phyloP scores from a whole-genome alignment of 2,329 filamentous ascomycete species.

The Pestalotiopsis fici region DNA sequence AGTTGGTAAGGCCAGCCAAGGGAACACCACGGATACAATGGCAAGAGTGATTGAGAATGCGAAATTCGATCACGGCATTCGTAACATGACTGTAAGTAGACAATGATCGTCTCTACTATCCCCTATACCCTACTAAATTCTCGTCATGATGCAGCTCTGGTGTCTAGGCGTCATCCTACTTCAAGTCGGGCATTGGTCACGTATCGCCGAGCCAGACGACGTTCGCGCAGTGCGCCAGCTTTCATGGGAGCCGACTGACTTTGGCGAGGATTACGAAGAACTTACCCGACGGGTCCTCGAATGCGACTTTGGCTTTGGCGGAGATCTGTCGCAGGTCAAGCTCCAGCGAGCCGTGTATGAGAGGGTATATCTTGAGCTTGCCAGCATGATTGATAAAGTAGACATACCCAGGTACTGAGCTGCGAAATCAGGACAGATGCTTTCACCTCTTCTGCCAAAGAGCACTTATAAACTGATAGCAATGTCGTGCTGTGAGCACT shows the following conservation, averaged over 20 bases:
- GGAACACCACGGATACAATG: not conserved
- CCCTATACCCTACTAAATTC: not conserved
- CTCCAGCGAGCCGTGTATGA: conserved; percentile 3
- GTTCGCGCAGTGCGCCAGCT: conserved; percentile 8
- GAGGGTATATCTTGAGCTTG: not conserved
- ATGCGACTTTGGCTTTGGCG: conserved; percentile 15
- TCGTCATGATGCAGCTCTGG: not conserved
- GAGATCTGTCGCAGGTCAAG: not conserved
- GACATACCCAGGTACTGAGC: not conserved
- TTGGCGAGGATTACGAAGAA: conserved; percentile 11
- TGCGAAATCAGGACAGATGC: too few relatives aligned
- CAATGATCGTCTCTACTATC: not conserved
- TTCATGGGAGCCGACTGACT: not conserved
- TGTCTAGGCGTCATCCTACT: conserved; percentile 12
- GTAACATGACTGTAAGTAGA: conserved; percentile 11
- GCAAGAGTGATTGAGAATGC: conserved; percentile 6
- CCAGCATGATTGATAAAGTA: not conserved
- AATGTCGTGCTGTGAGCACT: too few relatives aligned
- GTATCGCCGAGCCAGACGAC: not conserved
- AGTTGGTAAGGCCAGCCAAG: not conserved
- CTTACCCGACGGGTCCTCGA: conserved; percentile 13
- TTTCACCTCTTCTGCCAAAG: too few relatives aligned
- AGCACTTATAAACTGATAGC: too few relatives aligned
- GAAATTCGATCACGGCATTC: conserved; percentile 13
- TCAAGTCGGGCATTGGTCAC: conserved; percentile 14